Base-by-base conservation (phyloP, 176 grass and related monocot genomes). In the Leersia perrieri region DNA sequence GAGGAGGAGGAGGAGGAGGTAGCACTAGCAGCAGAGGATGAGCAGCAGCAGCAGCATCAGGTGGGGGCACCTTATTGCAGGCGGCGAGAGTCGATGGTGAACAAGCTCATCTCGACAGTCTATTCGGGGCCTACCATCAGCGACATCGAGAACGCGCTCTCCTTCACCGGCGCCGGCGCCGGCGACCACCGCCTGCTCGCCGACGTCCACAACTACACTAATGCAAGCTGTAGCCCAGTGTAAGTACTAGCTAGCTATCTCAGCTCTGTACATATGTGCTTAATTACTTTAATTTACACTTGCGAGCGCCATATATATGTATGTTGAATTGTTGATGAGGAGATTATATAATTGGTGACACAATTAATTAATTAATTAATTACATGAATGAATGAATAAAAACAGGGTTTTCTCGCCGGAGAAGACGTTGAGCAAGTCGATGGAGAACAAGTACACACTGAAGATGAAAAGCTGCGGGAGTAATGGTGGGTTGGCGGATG, bases 91-190 rank as follows among this genome's bases (percentile, higher is more conserved):
- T 90, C 96, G 0, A 86, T 91, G 76, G 67, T 91, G 72, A 95
- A 95, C 92, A 99, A 80, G 86, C 86, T 99, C 74, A 90, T 95
- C 79, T 95, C 96, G 1, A 91, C 92, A 7, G 92, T 98, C 61
- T 95, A 99, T 81, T 95, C 96, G 0, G 96, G 96, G 11, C 92
- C 96, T 8, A 99, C 90, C 11, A 91, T 95, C 67, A 84, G 89
- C 18, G 96, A 95, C 78, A 89, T 95, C 70, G 90, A 99, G 82
- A 91, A 89, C 63, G 92, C 96, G 7, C 82, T 95, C 35, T 95
- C 90, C 66, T 75, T 89, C 26, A 91, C 77, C 30, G n/a, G n/a
- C n/a, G 20, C 6, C 49, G 71, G 72, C 53, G 67, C 11, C 27
- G 79, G 27, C 74, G 29, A 34, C 7, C 67, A 73, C 6, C 70